phyloP scores from a whole-genome alignment of 495 filamentous ascomycete species.

The Hyaloscypha hepaticicola region DNA sequence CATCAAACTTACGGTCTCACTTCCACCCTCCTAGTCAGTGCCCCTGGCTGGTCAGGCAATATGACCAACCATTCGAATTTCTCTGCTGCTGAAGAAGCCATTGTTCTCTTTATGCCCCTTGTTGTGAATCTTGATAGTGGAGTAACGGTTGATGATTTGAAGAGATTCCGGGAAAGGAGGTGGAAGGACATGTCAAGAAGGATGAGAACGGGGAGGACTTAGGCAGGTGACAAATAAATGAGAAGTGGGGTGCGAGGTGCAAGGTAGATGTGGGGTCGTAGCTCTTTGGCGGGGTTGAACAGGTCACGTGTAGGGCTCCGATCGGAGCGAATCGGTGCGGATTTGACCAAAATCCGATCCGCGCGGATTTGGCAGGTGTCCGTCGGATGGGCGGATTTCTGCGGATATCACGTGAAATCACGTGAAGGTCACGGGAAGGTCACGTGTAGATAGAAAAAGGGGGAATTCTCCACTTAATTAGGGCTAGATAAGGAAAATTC shows the following conservation, averaged over 20 bases:
- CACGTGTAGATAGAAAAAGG: too few relatives aligned
- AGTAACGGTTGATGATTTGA: neutral
- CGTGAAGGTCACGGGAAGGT: too few relatives aligned
- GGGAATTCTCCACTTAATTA: too few relatives aligned
- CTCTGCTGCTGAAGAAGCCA: conserved; percentile 41
- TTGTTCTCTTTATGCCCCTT: conserved; percentile 30
- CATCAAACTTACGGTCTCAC: conserved; percentile 73
- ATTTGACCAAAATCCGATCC: too few relatives aligned
- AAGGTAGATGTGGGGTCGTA: neutral
- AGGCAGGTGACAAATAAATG: neutral
- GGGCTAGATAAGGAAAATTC: too few relatives aligned
- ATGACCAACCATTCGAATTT: conserved; percentile 85
- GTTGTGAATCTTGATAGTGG: neutral
- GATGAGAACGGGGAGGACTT: neutral
- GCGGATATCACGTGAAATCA: too few relatives aligned
- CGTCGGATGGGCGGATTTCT: too few relatives aligned
- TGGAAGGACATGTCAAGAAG: neutral
- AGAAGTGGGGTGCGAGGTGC: neutral
- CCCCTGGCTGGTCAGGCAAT: conserved; percentile 70
- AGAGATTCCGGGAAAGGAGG: neutral
- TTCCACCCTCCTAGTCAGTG: conserved; percentile 65
- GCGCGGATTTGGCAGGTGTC: too few relatives aligned
- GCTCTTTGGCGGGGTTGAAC: neutral
- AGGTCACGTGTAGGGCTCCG: too few relatives aligned
- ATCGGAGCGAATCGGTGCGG: too few relatives aligned